Conservation (phyloP, 768 basidiomycete species). For the Erythrobasidium yunnanense region DNA sequence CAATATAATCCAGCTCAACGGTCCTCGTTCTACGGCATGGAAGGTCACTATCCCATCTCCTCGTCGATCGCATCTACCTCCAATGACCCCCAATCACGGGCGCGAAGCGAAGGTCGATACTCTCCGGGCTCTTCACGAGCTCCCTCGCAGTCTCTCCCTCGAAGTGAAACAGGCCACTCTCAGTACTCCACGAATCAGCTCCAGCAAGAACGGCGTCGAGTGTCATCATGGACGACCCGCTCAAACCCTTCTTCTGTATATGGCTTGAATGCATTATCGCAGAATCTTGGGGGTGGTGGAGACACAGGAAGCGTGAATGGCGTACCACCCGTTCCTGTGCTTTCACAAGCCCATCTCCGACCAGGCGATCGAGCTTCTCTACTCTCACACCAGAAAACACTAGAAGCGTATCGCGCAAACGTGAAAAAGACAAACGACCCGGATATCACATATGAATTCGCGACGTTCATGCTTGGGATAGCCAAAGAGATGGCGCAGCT, state of each 20-base stretch:
- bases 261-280: slow-evolving; percentile 2
- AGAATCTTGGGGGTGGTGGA: neutral
- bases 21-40: slow-evolving; percentile 18
- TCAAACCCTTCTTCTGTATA: slow-evolving; percentile 15
- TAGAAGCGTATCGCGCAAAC: slow-evolving; percentile 92
- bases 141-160: slow-evolving; percentile 9
- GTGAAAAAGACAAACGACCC: slow-evolving; percentile 98
- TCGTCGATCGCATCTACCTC: too few relatives aligned
- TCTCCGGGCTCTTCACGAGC: neutral
- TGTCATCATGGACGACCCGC: slow-evolving; percentile 13
- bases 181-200: neutral
- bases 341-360: slow-evolving; percentile 37
- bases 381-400: slow-evolving; percentile 86
- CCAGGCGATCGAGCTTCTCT: slow-evolving; percentile 77
- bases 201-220: slow-evolving; percentile 5
- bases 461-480: slow-evolving; percentile 96
- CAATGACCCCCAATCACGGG: neutral
- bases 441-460: slow-evolving; percentile 93
- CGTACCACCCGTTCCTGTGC: slow-evolving; percentile 10
- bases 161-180: slow-evolving; percentile 1
- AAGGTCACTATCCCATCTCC: neutral
- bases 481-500: slow-evolving; percentile 65
- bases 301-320: neutral
- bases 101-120: neutral
- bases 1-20: neutral